These are phyloP conservation scores for Mycena galericulata DNA, from an alignment of 768 basidiomycete genomes.

Conservation along the genomic window DNA sequence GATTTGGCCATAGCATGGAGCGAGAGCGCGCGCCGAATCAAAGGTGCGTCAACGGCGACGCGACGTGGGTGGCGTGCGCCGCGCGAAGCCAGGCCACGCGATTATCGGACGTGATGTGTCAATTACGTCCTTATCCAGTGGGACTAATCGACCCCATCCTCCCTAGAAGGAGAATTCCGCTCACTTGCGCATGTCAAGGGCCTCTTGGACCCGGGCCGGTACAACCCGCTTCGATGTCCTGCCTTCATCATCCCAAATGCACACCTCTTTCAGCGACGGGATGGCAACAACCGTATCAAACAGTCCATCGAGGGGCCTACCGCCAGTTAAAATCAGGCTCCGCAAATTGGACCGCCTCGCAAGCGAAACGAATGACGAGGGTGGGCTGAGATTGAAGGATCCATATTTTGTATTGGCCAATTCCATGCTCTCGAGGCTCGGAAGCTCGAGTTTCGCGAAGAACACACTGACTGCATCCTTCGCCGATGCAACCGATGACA, in stretches of 20 bases:
- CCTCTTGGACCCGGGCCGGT: conserved; percentile 8
- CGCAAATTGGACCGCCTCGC: conserved; percentile 19
- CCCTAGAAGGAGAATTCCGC: no score
- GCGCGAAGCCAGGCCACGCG: no score
- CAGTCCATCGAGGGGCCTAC: background rate
- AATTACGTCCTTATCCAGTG: no score
- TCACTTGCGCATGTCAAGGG: conserved; percentile 25
- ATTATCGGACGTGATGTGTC: no score
- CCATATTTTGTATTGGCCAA: background rate
- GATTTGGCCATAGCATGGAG: no score
- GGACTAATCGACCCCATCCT: no score
- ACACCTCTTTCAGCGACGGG: conserved; percentile 28
- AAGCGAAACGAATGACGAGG: conserved; percentile 14
- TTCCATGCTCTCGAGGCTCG: conserved; percentile 15
- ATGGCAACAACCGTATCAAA: conserved; percentile 25
- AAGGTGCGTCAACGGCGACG: no score
- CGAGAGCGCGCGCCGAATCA: no score
- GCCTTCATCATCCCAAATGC: background rate
- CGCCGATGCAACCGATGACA: conserved; percentile 3
- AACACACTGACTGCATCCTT: conserved; percentile 4
- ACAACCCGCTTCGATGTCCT: background rate
- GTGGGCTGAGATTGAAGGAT: conserved; percentile 1
- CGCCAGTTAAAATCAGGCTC: conserved; percentile 13
- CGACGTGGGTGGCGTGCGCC: no score
- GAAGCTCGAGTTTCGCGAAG: conserved; percentile 9